Base-by-base conservation (phyloP, 352 stramenopile genomes). In the Pythium sp. region DNA sequence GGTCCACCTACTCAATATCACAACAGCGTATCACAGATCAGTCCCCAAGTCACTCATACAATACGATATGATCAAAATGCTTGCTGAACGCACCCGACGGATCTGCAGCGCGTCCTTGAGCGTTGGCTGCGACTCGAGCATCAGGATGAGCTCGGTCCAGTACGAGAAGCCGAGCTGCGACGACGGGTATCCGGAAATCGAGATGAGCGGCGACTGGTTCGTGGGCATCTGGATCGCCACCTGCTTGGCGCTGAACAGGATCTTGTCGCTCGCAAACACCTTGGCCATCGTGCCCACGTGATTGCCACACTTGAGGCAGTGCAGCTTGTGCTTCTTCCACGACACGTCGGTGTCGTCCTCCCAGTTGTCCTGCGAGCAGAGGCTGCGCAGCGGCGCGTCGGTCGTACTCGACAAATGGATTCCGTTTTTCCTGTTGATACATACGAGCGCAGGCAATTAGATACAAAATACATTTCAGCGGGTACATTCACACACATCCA, bases 91-190 rank as follows among this genome's bases (percentile, higher is more conserved):
- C 53, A 83, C 77, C 63, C 82, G 72, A 49, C 77, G 79, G 68
- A 92, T 91, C 67, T 86, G 70, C 20, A 93, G 70, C 58, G 84
- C 63, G 22, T 86, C 71, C 73, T 91, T 91, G 22, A 93, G 75
- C 22, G 78, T 74, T 26, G 85, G 81, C 66, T 93, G 82, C 47
- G 82, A 82, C 58, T 91, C 85, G 4, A 87, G 75, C 81, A 91
- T 93, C 30, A 91, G 68, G 63, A 93, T 86, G 22, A 93, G 67
- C 59, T 93, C 85, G 7, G 82, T 86, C 85, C 85, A 93, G 82
- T 90, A 91, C 1, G 75, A 81, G 68, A 93, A 91, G 22, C 75
- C 81, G 54, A 93, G 58, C 24, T 87, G 73, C 20, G 85, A 93
- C 32, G 85, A 93, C 24, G 85, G 85, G 47, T 93, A 93, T 2